Evolutionary conservation across 345 rosid species (phyloP).

Genomic region (Dovyalis caffra): DNA sequence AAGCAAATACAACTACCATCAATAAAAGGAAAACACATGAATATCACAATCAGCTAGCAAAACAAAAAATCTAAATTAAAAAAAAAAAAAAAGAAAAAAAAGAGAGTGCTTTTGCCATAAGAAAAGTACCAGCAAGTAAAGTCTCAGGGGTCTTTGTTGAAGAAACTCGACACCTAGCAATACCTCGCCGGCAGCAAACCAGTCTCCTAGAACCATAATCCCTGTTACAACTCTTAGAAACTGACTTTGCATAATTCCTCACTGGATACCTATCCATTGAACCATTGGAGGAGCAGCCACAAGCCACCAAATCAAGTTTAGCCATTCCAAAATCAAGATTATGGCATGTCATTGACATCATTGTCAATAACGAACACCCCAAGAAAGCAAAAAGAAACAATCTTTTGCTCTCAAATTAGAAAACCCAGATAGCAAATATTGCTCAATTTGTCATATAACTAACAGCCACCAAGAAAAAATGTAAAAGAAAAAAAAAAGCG

Average conservation of each 20-base stretch:
- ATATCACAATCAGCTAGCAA: not conserved
- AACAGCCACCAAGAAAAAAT: not conserved
- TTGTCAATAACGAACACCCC: conserved; percentile 36
- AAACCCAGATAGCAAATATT: conserved; percentile 24
- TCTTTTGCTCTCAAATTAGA: conserved; percentile 6
- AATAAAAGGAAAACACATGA: not conserved
- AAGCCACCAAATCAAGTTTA: conserved; percentile 56
- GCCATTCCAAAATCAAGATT: conserved; percentile 63
- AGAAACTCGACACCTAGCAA: conserved; percentile 43
- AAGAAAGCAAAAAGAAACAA: conserved; percentile 20
- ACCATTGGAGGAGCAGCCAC: conserved; percentile 62
- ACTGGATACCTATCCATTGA: conserved; percentile 40
- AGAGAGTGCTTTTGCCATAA: not conserved
- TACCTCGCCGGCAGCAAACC: conserved; percentile 49
- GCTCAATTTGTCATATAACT: conserved; percentile 21
- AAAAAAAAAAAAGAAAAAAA: not conserved
- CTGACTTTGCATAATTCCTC: conserved; percentile 33
- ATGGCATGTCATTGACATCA: conserved; percentile 70
- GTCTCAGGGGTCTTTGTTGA: conserved; percentile 63
- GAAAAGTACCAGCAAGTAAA: conserved; percentile 49
- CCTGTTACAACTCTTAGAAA: conserved; percentile 30
- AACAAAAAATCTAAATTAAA: not conserved
- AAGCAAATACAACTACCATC: not conserved
- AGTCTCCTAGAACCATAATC: conserved; percentile 38
- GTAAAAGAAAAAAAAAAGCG: not conserved